Evolutionary conservation across 1,284 basidiomycete species (phyloP).

Genomic region (Meripilus lineatus): DNA sequence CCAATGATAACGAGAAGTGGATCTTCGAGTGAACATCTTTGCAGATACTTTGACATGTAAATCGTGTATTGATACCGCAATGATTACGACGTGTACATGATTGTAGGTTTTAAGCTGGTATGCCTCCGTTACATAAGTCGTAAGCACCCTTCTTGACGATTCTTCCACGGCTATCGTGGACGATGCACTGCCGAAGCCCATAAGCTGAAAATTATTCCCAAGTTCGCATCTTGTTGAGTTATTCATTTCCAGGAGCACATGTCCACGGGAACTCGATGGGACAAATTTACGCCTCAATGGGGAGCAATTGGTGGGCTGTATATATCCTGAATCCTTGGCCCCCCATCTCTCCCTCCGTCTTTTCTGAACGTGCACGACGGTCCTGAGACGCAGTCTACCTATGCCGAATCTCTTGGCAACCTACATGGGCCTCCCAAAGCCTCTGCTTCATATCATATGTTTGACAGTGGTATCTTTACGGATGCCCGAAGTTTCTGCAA

Average conservation of each 20-base stretch:
- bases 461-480: conserved; percentile 5
- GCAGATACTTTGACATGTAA: conserved; percentile 1
- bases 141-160: too few species aligned
- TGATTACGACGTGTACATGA: not conserved
- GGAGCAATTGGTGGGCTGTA: not conserved
- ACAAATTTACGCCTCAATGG: too few species aligned
- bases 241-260: not conserved
- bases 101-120: not conserved
- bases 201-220: not conserved
- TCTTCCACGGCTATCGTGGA: not conserved
- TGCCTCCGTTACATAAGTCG: too few species aligned
- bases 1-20: conserved; percentile 64
- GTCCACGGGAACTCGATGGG: not conserved
- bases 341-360: not conserved
- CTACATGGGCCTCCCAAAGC: conserved; percentile 11
- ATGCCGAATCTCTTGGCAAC: conserved; percentile 1
- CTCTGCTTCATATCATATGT: conserved; percentile 8
- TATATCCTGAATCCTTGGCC: too few species aligned
- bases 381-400: not conserved
- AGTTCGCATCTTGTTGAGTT: too few species aligned
- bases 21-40: conserved; percentile 70
- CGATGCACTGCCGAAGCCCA: not conserved
- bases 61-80: conserved; percentile 3
- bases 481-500: conserved; percentile 16
- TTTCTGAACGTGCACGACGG: not conserved